Evolutionary conservation across 2,329 filamentous ascomycete species (phyloP).

Genomic region (Monosporascus sp.): DNA sequence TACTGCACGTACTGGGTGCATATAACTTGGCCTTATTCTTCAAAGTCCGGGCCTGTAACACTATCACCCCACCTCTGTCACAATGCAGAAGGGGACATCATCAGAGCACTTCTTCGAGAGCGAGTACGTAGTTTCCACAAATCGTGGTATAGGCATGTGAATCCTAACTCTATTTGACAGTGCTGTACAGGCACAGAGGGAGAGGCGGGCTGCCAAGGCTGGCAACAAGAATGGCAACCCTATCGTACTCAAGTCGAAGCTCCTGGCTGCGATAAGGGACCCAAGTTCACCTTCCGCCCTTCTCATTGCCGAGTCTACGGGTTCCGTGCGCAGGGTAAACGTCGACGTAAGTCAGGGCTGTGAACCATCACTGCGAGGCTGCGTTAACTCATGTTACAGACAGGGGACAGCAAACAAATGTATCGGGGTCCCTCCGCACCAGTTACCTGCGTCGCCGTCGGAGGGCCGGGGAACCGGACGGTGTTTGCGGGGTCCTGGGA

Average conservation of each 20-base stretch:
- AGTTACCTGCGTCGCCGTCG: constrained; percentile 69
- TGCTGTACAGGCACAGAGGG: constrained; percentile 41
- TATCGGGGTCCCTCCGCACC: constrained; percentile 76
- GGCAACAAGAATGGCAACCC: constrained; percentile 78
- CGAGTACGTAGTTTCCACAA: constrained; percentile 51
- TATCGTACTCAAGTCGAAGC: constrained; percentile 76
- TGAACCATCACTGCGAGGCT: not conserved
- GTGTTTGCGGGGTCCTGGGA: constrained; percentile 93
- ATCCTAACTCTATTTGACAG: constrained; percentile 38
- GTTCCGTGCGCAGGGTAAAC: constrained; percentile 66
- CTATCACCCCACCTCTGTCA: constrained; percentile 21
- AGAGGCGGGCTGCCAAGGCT: constrained; percentile 63
- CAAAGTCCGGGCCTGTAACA: constrained; percentile 1
- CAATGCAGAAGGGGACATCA: constrained; percentile 62
- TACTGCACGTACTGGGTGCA: not conserved
- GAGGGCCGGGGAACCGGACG: constrained; percentile 47
- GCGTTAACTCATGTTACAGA: constrained; percentile 20
- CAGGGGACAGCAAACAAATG: constrained; percentile 35
- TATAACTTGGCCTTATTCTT: not conserved
- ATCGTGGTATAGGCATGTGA: constrained; percentile 12
- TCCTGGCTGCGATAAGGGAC: constrained; percentile 68
- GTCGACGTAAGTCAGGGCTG: constrained; percentile 55
- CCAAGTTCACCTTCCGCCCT: constrained; percentile 55
- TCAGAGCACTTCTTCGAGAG: constrained; percentile 88
- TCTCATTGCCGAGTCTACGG: constrained; percentile 84